Evolutionary conservation across 192 early-diverging fungal species (phyloP).

Genomic region (Paraglomus brasilianum): DNA sequence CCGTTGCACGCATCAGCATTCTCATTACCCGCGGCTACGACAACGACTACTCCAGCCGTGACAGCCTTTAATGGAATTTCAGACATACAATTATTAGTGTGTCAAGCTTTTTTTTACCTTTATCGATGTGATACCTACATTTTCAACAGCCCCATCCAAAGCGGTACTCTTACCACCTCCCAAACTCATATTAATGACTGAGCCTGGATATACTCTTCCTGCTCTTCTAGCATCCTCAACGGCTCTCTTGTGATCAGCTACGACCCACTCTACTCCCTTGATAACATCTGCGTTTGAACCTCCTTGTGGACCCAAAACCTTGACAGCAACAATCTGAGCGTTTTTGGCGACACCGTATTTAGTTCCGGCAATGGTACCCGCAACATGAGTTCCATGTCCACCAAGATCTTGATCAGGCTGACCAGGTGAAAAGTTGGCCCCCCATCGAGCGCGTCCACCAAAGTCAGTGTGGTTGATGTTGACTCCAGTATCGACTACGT

Average conservation of each 20-base stretch:
- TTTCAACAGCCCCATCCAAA: conserved; percentile 45
- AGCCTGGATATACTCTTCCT: conserved; percentile 33
- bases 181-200: conserved; percentile 61
- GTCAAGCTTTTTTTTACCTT: not conserved
- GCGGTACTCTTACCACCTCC: conserved; percentile 50
- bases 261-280: conserved; percentile 53
- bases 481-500: conserved; percentile 55
- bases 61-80: conserved; percentile 26
- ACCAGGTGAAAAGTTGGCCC: conserved; percentile 40
- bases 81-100: conserved; percentile 21
- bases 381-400: conserved; percentile 61
- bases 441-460: conserved; percentile 48
- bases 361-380: conserved; percentile 50
- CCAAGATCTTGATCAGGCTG: conserved; percentile 39
- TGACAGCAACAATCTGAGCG: conserved; percentile 54
- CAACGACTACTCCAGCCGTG: conserved; percentile 41
- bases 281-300: conserved; percentile 54
- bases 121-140: conserved; percentile 36
- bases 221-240: conserved; percentile 29
- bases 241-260: conserved; percentile 28
- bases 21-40: conserved; percentile 63
- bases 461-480: conserved; percentile 45
- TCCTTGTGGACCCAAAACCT: conserved; percentile 57
- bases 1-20: conserved; percentile 52
- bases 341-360: conserved; percentile 68